Percentiles rank a stretch among this genome's conserved stretches.
These are phyloP conservation scores for Stropharia rugosoannulata DNA, from an alignment of 768 basidiomycete genomes.

Conservation along the genomic window DNA sequence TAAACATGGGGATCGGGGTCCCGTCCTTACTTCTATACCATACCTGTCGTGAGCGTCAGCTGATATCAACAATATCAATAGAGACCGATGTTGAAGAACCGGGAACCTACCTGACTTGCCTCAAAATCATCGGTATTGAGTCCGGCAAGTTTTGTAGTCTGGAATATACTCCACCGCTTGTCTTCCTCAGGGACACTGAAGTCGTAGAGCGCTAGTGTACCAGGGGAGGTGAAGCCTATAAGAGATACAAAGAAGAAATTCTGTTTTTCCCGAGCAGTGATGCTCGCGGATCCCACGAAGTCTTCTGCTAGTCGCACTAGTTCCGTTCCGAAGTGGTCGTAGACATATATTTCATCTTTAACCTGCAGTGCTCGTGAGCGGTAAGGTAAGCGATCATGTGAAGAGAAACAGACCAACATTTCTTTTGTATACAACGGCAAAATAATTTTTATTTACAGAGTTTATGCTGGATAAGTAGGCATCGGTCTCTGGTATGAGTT, in stretches of 20 bases:
- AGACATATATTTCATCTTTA: constrained; percentile 77
- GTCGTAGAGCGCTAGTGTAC: constrained; percentile 62
- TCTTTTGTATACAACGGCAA: constrained; percentile 66
- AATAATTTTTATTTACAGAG: constrained; percentile 49
- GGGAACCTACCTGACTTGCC: constrained; percentile 51
- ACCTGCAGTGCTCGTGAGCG: constrained; percentile 41
- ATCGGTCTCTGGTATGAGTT: constrained; percentile 68
- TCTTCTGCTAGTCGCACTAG: constrained; percentile 58
- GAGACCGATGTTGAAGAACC: neutral
- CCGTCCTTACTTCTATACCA: constrained; percentile 83
- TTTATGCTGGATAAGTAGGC: constrained; percentile 55
- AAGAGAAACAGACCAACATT: constrained; percentile 47
- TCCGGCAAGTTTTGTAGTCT: constrained; percentile 57
- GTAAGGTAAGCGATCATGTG: neutral
- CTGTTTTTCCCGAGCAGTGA: constrained; percentile 51
- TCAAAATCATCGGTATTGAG: constrained; percentile 68
- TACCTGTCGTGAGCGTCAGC: constrained; percentile 36
- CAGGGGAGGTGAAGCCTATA: constrained; percentile 72
- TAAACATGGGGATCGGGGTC: constrained; percentile 82
- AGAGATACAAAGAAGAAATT: constrained; percentile 63
- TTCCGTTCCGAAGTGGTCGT: constrained; percentile 52
- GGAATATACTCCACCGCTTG: constrained; percentile 52
- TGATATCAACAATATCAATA: neutral
- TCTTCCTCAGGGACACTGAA: constrained; percentile 51
- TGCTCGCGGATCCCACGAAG: constrained; percentile 63